A percentile compares a stretch with the other conserved stretches of the same genome.
Evolutionary conservation across 164 flowering plant genomes (phyloP).

Genomic region (Chimonanthus praecox): DNA sequence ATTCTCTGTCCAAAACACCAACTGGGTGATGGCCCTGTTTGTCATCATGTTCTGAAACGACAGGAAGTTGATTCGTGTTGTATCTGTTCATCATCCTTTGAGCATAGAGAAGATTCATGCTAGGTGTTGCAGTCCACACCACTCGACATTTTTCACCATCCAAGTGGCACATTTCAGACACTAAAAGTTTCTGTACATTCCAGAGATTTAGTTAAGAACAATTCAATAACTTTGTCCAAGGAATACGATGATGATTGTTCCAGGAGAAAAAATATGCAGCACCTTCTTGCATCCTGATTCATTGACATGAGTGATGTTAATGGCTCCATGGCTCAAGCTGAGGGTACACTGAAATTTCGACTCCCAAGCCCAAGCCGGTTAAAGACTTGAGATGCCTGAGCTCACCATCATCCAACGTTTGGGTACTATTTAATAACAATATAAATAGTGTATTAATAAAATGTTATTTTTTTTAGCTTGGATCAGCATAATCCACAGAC

Average conservation of each 20-base stretch:
- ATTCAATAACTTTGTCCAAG: background rate
- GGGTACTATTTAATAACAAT: too few relatives aligned
- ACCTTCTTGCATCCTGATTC: too few relatives aligned
- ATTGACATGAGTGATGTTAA: background rate
- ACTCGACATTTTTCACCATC: constrained; percentile 37
- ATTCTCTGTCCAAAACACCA: constrained; percentile 66
- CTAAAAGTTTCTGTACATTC: constrained; percentile 37
- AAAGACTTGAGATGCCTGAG: background rate
- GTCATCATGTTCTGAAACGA: constrained; percentile 39
- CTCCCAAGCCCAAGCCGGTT: background rate
- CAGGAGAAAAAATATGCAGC: background rate
- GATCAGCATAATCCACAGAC: too few relatives aligned
- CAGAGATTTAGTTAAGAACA: background rate
- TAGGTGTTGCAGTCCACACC: constrained; percentile 56
- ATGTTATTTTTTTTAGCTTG: too few relatives aligned
- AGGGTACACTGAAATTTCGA: background rate
- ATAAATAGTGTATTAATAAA: too few relatives aligned
- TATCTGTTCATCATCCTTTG: constrained; percentile 44
- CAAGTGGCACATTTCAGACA: constrained; percentile 50
- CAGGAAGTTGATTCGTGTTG: constrained; percentile 65
- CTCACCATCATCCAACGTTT: too few relatives aligned
- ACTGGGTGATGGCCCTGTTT: constrained; percentile 32
- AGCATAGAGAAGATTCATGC: constrained; percentile 57
- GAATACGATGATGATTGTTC: background rate
- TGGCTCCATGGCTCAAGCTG: background rate